Conservation (phyloP, 768 basidiomycete species). For the Tubosaeta sp. region DNA sequence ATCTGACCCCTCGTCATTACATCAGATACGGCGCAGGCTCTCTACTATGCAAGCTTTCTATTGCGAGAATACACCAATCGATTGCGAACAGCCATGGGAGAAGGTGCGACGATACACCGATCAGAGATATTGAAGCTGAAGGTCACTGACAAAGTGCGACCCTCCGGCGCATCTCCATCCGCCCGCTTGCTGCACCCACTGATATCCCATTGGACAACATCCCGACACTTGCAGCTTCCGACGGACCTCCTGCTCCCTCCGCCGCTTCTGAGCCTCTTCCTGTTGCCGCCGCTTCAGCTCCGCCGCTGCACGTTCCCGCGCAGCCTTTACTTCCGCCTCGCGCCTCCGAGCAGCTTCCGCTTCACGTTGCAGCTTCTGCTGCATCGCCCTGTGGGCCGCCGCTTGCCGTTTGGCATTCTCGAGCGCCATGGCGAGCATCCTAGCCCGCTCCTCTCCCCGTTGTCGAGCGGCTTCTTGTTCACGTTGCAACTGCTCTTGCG, state of each 20-base stretch:
- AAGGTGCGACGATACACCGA: background rate
- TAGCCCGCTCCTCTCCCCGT: constrained; percentile 14
- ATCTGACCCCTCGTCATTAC: too few species aligned
- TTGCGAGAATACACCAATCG: background rate
- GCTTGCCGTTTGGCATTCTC: constrained; percentile 16
- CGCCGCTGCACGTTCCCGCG: constrained; percentile 22
- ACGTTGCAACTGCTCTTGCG: constrained; percentile 23
- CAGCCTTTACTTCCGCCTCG: constrained; percentile 22
- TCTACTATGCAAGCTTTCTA: too few species aligned
- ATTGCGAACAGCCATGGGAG: background rate
- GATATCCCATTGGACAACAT: constrained; percentile 42
- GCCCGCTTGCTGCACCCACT: constrained; percentile 37
- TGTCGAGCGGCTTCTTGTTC: constrained; percentile 27
- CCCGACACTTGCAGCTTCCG: constrained; percentile 43
- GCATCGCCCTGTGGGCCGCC: constrained; percentile 17
- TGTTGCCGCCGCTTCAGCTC: constrained; percentile 28
- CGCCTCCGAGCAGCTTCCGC: constrained; percentile 28
- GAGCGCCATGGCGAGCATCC: constrained; percentile 16
- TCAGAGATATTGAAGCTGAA: constrained; percentile 20
- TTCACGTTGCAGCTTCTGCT: constrained; percentile 22
- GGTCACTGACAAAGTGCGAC: constrained; percentile 35
- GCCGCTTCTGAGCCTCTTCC: constrained; percentile 9
- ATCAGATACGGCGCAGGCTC: too few species aligned
- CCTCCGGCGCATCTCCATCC: constrained; percentile 50
- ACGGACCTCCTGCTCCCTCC: constrained; percentile 33